Evolutionary conservation across 2,329 filamentous ascomycete species (phyloP).

Genomic region (Xylaria sp.): DNA sequence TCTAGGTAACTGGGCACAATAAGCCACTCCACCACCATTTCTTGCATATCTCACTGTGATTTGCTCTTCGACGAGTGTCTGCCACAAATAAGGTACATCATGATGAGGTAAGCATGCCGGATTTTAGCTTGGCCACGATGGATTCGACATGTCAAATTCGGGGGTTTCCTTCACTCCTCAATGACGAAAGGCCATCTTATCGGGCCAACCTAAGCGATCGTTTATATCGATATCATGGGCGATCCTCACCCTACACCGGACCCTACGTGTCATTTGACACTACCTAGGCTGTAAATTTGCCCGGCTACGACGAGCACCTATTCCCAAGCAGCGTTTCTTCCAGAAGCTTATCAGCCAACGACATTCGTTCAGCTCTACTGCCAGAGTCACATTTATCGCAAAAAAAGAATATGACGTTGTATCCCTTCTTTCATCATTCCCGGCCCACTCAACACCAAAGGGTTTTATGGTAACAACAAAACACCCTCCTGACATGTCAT

Average conservation of each 20-base stretch:
- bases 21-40: background rate
- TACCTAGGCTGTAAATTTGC: background rate
- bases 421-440: background rate
- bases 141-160: constrained; percentile 11
- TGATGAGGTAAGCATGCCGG: background rate
- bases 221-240: constrained; percentile 4
- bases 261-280: background rate
- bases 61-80: background rate
- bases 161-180: constrained; percentile 22
- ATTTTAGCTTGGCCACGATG: background rate
- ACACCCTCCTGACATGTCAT: background rate
- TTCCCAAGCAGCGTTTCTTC: background rate
- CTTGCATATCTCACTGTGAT: background rate
- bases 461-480: background rate
- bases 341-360: background rate
- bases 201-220: constrained; percentile 8
- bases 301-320: background rate
- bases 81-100: no score
- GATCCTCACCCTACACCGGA: background rate
- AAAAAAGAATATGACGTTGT: background rate
- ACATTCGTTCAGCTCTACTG: background rate
- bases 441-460: background rate
- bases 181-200: background rate
- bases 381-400: background rate
- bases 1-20: background rate